Evolutionary conservation across 2,329 filamentous ascomycete genomes (phyloP), one percentile per base, ranked within the genome.

Genomic region (Diaporthe citri): DNA sequence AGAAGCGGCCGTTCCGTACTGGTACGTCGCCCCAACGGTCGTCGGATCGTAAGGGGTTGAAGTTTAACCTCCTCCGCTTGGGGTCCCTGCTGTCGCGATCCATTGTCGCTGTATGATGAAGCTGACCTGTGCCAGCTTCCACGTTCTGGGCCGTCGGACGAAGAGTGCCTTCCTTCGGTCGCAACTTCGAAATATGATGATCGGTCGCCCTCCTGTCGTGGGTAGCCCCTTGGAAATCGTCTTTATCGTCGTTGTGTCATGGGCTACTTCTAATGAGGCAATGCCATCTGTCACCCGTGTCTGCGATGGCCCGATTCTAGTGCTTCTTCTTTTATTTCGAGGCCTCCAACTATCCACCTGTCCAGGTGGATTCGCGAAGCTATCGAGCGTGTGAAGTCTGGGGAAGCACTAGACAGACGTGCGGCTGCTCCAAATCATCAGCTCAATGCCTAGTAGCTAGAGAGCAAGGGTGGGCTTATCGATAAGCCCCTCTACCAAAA

Each of bases 21-120:
- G 88, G 87, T 7, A 90, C 86, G 66, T 88, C 86, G 51, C 87
- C 86, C 77, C 90, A 92, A 74, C 90, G 87, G 77, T 92, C 90
- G 73, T 89, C 87, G 48, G 85, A 86, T 77, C 86, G 84, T 12
- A 88, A 79, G 34, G 87, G 87, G 77, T 89, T 88, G 76, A 89
- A 87, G 78, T 94, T 90, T n/a, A 94, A 82, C 82, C 89, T 93
- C 52, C 93, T 90, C 79, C 93, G 86, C 82, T 84, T 84, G 62
- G 76, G 46, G 12, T 92, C 46, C 79, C 80, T 36, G 74, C 81
- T 77, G 57, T 83, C 80, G 39, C 80, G 81, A 57, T 80, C 79
- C 79, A 83, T 83, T 25, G 70, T 72, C 28, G 46, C 34, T 67
- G 62, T 62, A 12, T n/a, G 60, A 15, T 5, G 12, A 10, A 52